Base-by-base conservation (phyloP, 257 asterid genomes). In the Lantana camara region DNA sequence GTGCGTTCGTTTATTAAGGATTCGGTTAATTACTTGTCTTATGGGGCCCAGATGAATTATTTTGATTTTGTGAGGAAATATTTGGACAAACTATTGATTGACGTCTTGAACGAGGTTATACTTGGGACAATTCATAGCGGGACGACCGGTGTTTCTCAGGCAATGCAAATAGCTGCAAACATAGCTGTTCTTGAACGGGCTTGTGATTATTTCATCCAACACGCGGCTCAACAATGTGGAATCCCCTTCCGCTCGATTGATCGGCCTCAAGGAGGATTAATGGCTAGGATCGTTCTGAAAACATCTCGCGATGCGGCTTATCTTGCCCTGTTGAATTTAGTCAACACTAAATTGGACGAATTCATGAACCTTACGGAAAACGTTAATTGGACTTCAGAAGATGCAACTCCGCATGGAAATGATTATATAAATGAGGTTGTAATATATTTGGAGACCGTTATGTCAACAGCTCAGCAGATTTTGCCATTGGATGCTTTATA, bases 211-310 rank as follows among this genome's bases (percentile, higher is more conserved):
- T 92, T 89, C 54, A 85, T 92, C 79, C 97, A 89, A 67, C 97
- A 92, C 70, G 95, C 98, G 0, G 98, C 98, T 35, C 98, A 89
- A 75, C 98, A 89, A 56, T 92, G 98, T 29, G 98, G 98, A 29
- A 89, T 92, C 21, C 96, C 98, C 0, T 79, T 81, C 54, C 80
- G 94, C 59, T 83, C 95, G 4, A 84, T 93, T 24, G 96, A 89
- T 64, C 70, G 91, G 63, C 95, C 95, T 29, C 96, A 86, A 68
- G 79, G 83, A 10, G 83, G 83, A 62, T 80, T 93, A 72, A 78
- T 91, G 1, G 97, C 98, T 68, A 93, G 90, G 80, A 77, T 87
- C 12, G 96, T 93, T 48, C 82, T 93, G 0, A 87, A 84, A 80
- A 83, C 98, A 20, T 87, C 97, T 30, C 76, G 96, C 60, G 98